phyloP scores from a whole-genome alignment of 805 yeast species.

The Suhomyces sp. region DNA sequence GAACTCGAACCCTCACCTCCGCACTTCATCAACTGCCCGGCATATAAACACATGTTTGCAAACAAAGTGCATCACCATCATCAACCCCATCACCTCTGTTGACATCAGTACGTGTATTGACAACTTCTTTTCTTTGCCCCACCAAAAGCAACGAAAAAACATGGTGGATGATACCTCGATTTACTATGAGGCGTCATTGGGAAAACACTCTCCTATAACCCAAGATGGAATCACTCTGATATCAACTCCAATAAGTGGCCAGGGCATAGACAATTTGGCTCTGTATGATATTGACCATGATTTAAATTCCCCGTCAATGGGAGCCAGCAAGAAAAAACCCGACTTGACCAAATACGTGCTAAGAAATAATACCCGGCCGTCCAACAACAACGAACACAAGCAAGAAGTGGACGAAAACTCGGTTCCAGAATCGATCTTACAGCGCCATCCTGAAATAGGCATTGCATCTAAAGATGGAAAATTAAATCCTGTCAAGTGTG shows the following conservation, averaged over 20 bases:
- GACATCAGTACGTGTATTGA: too few relatives aligned
- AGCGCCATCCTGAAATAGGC: too few relatives aligned
- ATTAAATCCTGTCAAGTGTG: too few relatives aligned
- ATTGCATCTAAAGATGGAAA: too few relatives aligned
- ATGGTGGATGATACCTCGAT: constrained; percentile 4
- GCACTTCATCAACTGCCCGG: too few relatives aligned
- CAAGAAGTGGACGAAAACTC: not conserved
- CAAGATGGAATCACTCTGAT: constrained; percentile 11
- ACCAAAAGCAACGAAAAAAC: not conserved
- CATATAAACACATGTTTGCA: not conserved
- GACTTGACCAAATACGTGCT: too few relatives aligned
- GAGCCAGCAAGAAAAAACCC: not conserved
- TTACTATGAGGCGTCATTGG: constrained; percentile 2
- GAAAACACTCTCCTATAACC: constrained; percentile 18
- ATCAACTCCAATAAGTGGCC: constrained; percentile 8
- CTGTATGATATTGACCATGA: constrained; percentile 2
- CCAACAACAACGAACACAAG: too few relatives aligned
- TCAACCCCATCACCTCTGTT: too few relatives aligned
- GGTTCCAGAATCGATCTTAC: not conserved
- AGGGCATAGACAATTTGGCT: constrained; percentile 2
- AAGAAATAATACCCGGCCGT: too few relatives aligned
- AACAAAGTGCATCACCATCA: too few relatives aligned
- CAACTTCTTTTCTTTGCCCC: too few relatives aligned
- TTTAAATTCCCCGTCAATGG: not conserved
- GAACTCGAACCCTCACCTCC: not conserved